phyloP scores from a whole-genome alignment of 805 yeast genomes.

The Monosporozyma unispora region DNA sequence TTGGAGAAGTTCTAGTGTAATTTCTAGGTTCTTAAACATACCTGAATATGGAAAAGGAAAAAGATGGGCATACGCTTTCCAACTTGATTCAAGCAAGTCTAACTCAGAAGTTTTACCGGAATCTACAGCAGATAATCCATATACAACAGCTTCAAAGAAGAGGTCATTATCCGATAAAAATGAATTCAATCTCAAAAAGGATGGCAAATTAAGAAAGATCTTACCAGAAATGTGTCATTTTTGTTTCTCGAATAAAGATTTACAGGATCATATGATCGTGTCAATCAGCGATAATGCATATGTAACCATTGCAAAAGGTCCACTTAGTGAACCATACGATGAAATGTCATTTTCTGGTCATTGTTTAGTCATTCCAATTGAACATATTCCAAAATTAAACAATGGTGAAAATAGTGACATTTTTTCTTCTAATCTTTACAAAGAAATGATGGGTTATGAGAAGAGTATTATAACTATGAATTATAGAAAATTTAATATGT shows the following conservation, averaged over 20 bases:
- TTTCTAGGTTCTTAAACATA: conserved; percentile 59
- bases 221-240: conserved; percentile 65
- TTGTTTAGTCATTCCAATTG: conserved; percentile 69
- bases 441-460: conserved; percentile 44
- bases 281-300: conserved; percentile 62
- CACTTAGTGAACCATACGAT: conserved; percentile 48
- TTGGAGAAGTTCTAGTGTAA: conserved; percentile 39
- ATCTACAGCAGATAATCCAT: conserved; percentile 13
- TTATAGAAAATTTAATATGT: conserved; percentile 34
- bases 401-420: conserved; percentile 8
- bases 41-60: conserved; percentile 46
- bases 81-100: conserved; percentile 28
- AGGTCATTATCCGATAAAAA: conserved; percentile 2
- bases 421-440: conserved; percentile 16
- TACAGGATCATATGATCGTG: conserved; percentile 72
- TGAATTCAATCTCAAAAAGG: not conserved
- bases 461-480: conserved; percentile 42
- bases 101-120: conserved; percentile 15
- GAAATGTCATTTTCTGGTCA: conserved; percentile 64
- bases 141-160: conserved; percentile 1
- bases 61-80: conserved; percentile 74
- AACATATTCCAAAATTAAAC: conserved; percentile 49
- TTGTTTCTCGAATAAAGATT: conserved; percentile 70
- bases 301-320: conserved; percentile 79
- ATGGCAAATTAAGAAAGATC: conserved; percentile 30